phyloP scores from a whole-genome alignment of 1,284 basidiomycete species.

The Ceratobasidium papillatum region DNA sequence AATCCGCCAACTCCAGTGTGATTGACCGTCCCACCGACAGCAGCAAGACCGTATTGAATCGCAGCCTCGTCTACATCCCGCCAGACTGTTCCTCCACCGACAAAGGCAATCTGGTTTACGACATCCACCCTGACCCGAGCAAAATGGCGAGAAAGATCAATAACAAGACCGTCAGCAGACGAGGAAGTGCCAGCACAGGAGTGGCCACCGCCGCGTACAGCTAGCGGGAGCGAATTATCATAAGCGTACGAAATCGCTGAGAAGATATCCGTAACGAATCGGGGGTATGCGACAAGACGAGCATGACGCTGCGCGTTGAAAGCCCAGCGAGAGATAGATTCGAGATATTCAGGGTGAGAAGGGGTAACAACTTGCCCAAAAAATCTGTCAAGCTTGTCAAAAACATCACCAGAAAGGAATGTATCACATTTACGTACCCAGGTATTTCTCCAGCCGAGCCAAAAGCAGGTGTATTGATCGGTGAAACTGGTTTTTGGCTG shows the following conservation, averaged over 20 bases:
- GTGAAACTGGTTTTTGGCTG: neutral
- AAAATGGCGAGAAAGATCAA: slow-evolving; percentile 48
- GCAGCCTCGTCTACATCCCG: slow-evolving; percentile 47
- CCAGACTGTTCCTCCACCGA: slow-evolving; percentile 48
- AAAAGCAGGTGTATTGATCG: neutral
- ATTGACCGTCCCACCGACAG: slow-evolving; percentile 49
- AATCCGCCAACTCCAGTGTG: slow-evolving; percentile 49
- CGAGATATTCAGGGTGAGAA: neutral
- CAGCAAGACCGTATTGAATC: slow-evolving; percentile 45
- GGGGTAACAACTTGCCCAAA: slow-evolving; percentile 12
- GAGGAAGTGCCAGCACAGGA: slow-evolving; percentile 34
- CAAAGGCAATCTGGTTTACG: slow-evolving; percentile 43
- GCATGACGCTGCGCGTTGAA: slow-evolving; percentile 32
- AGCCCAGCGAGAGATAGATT: slow-evolving; percentile 19
- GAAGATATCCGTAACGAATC: slow-evolving; percentile 26
- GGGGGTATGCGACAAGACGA: slow-evolving; percentile 28
- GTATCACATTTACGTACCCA: neutral
- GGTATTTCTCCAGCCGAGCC: neutral
- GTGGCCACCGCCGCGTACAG: slow-evolving; percentile 36
- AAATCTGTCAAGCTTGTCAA: neutral
- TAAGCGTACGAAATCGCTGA: slow-evolving; percentile 15
- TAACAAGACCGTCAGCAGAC: slow-evolving; percentile 42
- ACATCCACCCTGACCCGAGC: slow-evolving; percentile 45
- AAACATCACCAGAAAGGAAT: neutral
- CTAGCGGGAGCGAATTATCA: slow-evolving; percentile 1